Percentiles rank a stretch among this genome's conserved stretches.
Evolutionary conservation across 1,284 basidiomycete genomes (phyloP).

Genomic region (Fistulina hepatica): DNA sequence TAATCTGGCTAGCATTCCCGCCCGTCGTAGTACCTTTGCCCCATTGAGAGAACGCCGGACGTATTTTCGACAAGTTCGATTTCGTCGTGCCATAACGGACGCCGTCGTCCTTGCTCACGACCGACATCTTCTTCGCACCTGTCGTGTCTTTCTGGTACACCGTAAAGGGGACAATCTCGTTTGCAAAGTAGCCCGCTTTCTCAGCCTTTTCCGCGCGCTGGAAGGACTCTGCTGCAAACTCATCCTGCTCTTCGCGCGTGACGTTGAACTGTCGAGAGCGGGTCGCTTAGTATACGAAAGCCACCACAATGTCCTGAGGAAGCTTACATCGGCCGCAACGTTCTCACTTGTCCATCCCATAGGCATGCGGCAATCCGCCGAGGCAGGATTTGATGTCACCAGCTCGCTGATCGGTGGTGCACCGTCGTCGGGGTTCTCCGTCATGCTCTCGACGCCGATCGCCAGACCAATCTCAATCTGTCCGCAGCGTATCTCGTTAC

Average conservation of each 20-base stretch:
- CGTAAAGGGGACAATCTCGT: conserved; percentile 77
- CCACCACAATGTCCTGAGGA: too few species aligned
- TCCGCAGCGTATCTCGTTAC: conserved; percentile 72
- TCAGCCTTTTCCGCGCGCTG: conserved; percentile 64
- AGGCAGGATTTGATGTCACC: conserved; percentile 36
- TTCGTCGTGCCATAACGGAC: conserved; percentile 71
- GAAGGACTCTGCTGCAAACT: conserved; percentile 70
- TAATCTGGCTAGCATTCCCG: conserved; percentile 81
- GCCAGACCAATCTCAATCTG: conserved; percentile 84
- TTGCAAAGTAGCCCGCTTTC: conserved; percentile 56
- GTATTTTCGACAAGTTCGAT: conserved; percentile 57
- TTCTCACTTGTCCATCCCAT: conserved; percentile 89
- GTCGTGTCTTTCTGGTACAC: conserved; percentile 50
- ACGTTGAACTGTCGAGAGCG: conserved; percentile 83
- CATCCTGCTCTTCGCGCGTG: conserved; percentile 77
- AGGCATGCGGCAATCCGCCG: conserved; percentile 52
- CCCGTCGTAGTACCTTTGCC: conserved; percentile 69
- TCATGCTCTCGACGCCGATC: conserved; percentile 80
- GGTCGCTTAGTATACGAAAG: too few species aligned
- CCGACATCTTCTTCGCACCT: conserved; percentile 43
- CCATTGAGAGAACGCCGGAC: conserved; percentile 84
- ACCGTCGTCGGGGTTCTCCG: conserved; percentile 58
- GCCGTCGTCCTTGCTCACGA: conserved; percentile 71
- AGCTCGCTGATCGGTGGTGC: conserved; percentile 50
- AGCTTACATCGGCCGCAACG: conserved; percentile 59